A percentile compares a stretch with the other conserved stretches of the same genome.
Evolutionary conservation across 148 eudicot species (phyloP).

Genomic region (Oxyria digyna): DNA sequence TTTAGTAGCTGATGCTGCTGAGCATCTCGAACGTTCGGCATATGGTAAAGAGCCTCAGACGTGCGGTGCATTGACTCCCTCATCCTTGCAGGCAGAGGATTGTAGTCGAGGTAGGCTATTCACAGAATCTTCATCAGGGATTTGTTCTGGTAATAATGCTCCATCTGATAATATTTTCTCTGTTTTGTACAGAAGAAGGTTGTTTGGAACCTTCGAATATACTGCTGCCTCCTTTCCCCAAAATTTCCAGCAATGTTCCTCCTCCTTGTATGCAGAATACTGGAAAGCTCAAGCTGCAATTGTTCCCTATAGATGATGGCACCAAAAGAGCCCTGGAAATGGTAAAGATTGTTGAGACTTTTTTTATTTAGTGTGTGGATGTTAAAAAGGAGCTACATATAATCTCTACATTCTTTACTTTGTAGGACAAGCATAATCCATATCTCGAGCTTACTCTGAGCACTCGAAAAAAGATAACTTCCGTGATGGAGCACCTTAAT

Average conservation of each 20-base stretch:
- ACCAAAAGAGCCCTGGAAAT: slow-evolving; percentile 74
- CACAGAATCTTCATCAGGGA: neutral
- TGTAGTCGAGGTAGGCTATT: slow-evolving; percentile 16
- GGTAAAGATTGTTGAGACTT: slow-evolving; percentile 28
- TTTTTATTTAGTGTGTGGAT: slow-evolving; percentile 8
- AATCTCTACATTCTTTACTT: slow-evolving; percentile 9
- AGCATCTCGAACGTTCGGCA: slow-evolving; percentile 77
- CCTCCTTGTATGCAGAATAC: slow-evolving; percentile 24
- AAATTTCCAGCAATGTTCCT: slow-evolving; percentile 17
- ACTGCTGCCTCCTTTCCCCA: slow-evolving; percentile 21
- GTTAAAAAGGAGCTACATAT: slow-evolving; percentile 4
- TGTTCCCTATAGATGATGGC: slow-evolving; percentile 82
- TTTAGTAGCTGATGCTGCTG: slow-evolving; percentile 99
- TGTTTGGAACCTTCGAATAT: slow-evolving; percentile 27
- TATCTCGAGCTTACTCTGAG: slow-evolving; percentile 89
- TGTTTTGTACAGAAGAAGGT: slow-evolving; percentile 30
- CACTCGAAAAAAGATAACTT: slow-evolving; percentile 78
- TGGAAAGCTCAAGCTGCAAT: slow-evolving; percentile 68
- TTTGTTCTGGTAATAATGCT: slow-evolving; percentile 5
- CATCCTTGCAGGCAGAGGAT: slow-evolving; percentile 17
- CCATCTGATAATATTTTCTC: slow-evolving; percentile 9
- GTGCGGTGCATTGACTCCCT: slow-evolving; percentile 28
- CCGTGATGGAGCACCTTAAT: slow-evolving; percentile 79
- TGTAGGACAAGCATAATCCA: slow-evolving; percentile 89
- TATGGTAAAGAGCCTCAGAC: slow-evolving; percentile 34